Percentiles rank a stretch among this genome's conserved stretches.
These are phyloP conservation scores for Cryptococcus hybrid DNA, from an alignment of 1,284 basidiomycete genomes.

Conservation along the genomic window DNA sequence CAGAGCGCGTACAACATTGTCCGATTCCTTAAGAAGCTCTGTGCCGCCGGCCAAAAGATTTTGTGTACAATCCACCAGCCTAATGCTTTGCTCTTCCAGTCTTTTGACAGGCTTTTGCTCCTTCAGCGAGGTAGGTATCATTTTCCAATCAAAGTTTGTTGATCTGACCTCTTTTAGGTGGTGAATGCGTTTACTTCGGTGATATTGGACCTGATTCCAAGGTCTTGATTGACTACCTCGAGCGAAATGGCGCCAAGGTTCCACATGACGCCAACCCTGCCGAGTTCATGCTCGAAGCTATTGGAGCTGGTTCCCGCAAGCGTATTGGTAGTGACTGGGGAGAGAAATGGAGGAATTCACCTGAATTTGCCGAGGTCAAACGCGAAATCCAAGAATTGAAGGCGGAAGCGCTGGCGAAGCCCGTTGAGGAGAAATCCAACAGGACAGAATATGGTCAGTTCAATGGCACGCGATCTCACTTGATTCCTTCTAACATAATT, in stretches of 20 bases:
- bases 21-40: slow-evolving; percentile 50
- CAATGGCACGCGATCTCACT: neutral
- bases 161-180: slow-evolving; percentile 6
- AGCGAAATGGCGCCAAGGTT: slow-evolving; percentile 55
- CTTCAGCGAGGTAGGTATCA: slow-evolving; percentile 34
- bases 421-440: slow-evolving; percentile 36
- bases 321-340: slow-evolving; percentile 70
- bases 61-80: slow-evolving; percentile 51
- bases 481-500: slow-evolving; percentile 8
- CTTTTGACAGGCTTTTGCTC: slow-evolving; percentile 57
- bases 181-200: slow-evolving; percentile 54
- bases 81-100: slow-evolving; percentile 57
- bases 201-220: slow-evolving; percentile 56
- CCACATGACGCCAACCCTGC: slow-evolving; percentile 57
- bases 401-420: slow-evolving; percentile 47
- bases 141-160: neutral
- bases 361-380: slow-evolving; percentile 50
- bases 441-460: slow-evolving; percentile 25
- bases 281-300: slow-evolving; percentile 58
- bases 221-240: slow-evolving; percentile 57
- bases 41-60: slow-evolving; percentile 67
- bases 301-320: slow-evolving; percentile 69
- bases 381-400: slow-evolving; percentile 53
- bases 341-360: slow-evolving; percentile 63
- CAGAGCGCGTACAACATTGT: slow-evolving; percentile 60